A percentile compares a stretch with the other conserved stretches of the same genome.
These are phyloP conservation scores for Fusarium napiforme DNA, from an alignment of 2,329 filamentous ascomycete genomes.

Conservation along the genomic window DNA sequence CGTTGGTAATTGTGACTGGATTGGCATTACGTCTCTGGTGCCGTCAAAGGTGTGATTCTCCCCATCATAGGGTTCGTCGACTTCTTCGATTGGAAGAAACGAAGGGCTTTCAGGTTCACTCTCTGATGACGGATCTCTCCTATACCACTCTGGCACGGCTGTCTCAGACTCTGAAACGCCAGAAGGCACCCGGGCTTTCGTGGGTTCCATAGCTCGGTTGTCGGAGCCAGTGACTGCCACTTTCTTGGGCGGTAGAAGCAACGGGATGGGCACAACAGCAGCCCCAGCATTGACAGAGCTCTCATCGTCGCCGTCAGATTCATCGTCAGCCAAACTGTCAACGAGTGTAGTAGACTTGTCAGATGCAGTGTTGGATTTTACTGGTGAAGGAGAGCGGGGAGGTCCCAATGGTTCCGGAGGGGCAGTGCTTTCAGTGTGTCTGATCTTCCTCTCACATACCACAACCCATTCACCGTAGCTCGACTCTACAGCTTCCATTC, in stretches of 20 bases:
- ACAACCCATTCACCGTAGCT: slow-evolving; percentile 85
- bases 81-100: slow-evolving; percentile 34
- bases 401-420: slow-evolving; percentile 16
- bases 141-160: slow-evolving; percentile 30
- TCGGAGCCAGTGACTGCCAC: background rate
- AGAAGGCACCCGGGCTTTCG: slow-evolving; percentile 35
- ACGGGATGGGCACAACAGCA: slow-evolving; percentile 34
- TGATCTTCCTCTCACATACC: slow-evolving; percentile 78
- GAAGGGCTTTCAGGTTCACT: slow-evolving; percentile 32
- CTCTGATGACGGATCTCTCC: slow-evolving; percentile 14
- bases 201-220: slow-evolving; percentile 6
- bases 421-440: slow-evolving; percentile 69
- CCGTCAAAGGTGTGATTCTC: slow-evolving; percentile 27
- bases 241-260: slow-evolving; percentile 35
- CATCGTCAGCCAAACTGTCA: slow-evolving; percentile 21
- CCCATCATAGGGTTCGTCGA: slow-evolving; percentile 19
- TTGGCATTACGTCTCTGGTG: slow-evolving; percentile 20
- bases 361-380: slow-evolving; percentile 22
- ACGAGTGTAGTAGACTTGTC: slow-evolving; percentile 8
- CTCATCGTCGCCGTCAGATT: slow-evolving; percentile 31
- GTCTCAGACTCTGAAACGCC: slow-evolving; percentile 42
- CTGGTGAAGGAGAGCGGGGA: slow-evolving; percentile 38
- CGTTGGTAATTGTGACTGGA: slow-evolving; percentile 25
- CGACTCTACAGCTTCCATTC: slow-evolving; percentile 82
- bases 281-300: slow-evolving; percentile 25